Base-by-base conservation (phyloP, 208 protist species). In the Plasmodiophora brassicae region DNA sequence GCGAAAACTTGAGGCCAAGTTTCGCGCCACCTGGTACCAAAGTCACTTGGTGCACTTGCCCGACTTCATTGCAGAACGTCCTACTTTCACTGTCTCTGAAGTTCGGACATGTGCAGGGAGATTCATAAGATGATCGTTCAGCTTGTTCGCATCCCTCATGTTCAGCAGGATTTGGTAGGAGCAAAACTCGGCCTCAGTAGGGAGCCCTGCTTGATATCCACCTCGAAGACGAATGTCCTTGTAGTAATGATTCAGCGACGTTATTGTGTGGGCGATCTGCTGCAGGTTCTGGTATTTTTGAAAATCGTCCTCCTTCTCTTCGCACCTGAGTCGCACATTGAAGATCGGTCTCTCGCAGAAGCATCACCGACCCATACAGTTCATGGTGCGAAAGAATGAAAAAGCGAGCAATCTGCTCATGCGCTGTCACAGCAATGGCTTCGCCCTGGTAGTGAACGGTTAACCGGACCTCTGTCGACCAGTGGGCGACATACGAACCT, bases 261-360 rank as follows among this genome's bases (percentile, higher is more conserved):
- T 78, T 38, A 78, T 78, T 5, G 65, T 78, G 65, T 78, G 65
- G 5, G 65, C 5, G 32, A 78, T 32, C 41, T 78, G 65, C n/a
- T 78, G 65, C 65, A 78, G 41, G n/a, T 78, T 78, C n/a, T 78
- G 65, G n/a, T 44, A 78, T 32, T 78, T 78, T 78, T 78, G 65
- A 32, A 78, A 78, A 32, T 78, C 65, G n/a, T 78, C 65, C 41
- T 78, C 65, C 65, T 78, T 78, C 41, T 78, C 65, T 78, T 78
- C 65, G n/a, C 65, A 78, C 14, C 65, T 78, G n/a, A 32, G 41
- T 5, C 10, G 41, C 65, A 78, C 32, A 32, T n/a, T n/a, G n/a
- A n/a, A n/a, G n/a, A n/a, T n/a, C n/a, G n/a, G 41, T 32, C 5
- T 38, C n/a, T 44, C 20, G 65, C 5, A 5, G n/a, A 78, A 44